Conservation (phyloP, 2,329 filamentous ascomycete species). For the Alternaria viburni region DNA sequence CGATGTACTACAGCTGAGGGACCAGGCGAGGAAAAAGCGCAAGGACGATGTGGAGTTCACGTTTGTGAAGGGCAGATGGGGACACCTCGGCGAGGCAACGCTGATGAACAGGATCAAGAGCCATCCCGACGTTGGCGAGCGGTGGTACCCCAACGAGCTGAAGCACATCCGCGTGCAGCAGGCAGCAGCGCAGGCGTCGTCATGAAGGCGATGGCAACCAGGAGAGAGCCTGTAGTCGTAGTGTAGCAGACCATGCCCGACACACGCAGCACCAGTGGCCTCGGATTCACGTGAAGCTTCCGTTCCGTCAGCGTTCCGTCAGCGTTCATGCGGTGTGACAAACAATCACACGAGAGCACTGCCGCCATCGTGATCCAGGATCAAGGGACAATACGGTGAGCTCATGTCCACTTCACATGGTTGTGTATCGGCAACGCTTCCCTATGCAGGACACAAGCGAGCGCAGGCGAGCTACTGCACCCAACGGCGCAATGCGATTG, state of each 20-base stretch:
- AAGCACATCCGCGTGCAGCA: constrained; percentile 52
- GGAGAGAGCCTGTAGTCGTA: background rate
- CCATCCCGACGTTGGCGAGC: constrained; percentile 84
- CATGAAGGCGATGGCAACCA: background rate
- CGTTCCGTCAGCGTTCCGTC: background rate
- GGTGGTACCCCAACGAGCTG: constrained; percentile 64
- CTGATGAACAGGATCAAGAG: constrained; percentile 84
- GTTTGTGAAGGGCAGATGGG: constrained; percentile 71
- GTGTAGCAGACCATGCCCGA: constrained; percentile 6
- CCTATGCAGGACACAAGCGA: constrained; percentile 3
- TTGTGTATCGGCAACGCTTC: constrained; percentile 6
- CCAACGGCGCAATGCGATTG: constrained; percentile 4
- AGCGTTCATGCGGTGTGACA: constrained; percentile 18
- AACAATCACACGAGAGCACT: constrained; percentile 3
- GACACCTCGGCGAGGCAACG: constrained; percentile 80
- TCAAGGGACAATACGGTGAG: constrained; percentile 11
- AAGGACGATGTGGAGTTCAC: constrained; percentile 83
- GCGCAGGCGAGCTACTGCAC: background rate
- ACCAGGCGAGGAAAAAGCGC: constrained; percentile 64
- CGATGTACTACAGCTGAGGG: constrained; percentile 66
- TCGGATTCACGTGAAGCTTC: background rate
- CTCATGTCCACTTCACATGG: constrained; percentile 5
- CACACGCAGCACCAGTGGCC: background rate
- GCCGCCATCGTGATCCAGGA: background rate
- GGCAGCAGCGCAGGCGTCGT: constrained; percentile 19